phyloP scores from a whole-genome alignment of 2,329 filamentous ascomycete genomes.

The Phyllosticta capitalensis region DNA sequence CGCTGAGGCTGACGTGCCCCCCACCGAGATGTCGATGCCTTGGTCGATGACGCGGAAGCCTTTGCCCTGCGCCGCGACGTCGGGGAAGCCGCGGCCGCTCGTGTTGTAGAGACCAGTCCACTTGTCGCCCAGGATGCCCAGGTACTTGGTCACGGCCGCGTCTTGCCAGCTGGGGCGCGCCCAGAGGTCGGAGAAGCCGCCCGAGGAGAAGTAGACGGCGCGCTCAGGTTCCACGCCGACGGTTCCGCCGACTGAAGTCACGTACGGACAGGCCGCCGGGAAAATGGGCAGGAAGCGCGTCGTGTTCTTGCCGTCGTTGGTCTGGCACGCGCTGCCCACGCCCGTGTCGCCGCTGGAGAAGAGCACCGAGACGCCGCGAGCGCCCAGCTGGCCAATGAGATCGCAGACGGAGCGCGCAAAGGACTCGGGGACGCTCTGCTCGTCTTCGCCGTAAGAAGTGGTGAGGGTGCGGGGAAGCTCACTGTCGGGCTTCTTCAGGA shows the following conservation, averaged over 20 bases:
- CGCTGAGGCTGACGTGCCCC: slow-evolving; percentile 31
- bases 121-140: slow-evolving; percentile 28
- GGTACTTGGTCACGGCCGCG: slow-evolving; percentile 29
- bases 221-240: slow-evolving; percentile 30
- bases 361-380: slow-evolving; percentile 31
- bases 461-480: slow-evolving; percentile 29
- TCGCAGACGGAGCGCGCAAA: slow-evolving; percentile 31
- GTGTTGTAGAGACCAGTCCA: slow-evolving; percentile 36
- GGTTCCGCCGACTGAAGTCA: slow-evolving; percentile 39
- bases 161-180: slow-evolving; percentile 34
- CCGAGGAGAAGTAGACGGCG: slow-evolving; percentile 32
- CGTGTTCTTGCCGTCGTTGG: slow-evolving; percentile 36
- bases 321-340: slow-evolving; percentile 33
- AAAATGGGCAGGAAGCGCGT: slow-evolving; percentile 37
- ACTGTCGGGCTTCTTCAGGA: slow-evolving; percentile 22
- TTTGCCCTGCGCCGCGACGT: slow-evolving; percentile 33
- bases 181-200: slow-evolving; percentile 39
- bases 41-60: slow-evolving; percentile 28
- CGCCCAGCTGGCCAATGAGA: slow-evolving; percentile 31
- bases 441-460: slow-evolving; percentile 33
- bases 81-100: slow-evolving; percentile 35
- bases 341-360: slow-evolving; percentile 32
- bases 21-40: slow-evolving; percentile 22
- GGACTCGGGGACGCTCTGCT: slow-evolving; percentile 28
- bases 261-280: slow-evolving; percentile 39